Conservation (phyloP, 805 yeast species). For the Cyberlindnera sargentensis region DNA sequence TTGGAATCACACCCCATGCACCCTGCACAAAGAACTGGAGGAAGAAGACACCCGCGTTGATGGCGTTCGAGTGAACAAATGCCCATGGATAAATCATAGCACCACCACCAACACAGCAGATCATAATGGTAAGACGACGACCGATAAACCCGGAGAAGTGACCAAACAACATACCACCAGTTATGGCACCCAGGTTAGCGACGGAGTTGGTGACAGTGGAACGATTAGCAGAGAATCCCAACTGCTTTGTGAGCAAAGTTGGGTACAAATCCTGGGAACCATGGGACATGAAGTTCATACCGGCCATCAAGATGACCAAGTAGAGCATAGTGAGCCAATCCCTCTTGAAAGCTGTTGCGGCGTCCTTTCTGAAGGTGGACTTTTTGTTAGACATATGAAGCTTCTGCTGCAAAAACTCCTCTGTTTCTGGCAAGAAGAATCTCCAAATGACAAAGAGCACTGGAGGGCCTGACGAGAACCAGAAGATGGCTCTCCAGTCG, state of each 20-base stretch:
- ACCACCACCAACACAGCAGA: slow-evolving; percentile 50
- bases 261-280: slow-evolving; percentile 61
- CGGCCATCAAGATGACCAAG: slow-evolving; percentile 52
- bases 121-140: slow-evolving; percentile 44
- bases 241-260: slow-evolving; percentile 43
- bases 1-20: slow-evolving; percentile 63
- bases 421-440: slow-evolving; percentile 42
- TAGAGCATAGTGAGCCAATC: slow-evolving; percentile 58
- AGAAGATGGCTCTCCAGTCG: slow-evolving; percentile 59
- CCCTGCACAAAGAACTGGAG: slow-evolving; percentile 62
- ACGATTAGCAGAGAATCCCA: slow-evolving; percentile 33
- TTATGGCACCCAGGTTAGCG: slow-evolving; percentile 51
- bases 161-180: slow-evolving; percentile 50
- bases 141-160: slow-evolving; percentile 50
- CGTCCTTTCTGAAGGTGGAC: slow-evolving; percentile 28
- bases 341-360: slow-evolving; percentile 29
- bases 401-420: slow-evolving; percentile 39
- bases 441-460: slow-evolving; percentile 36
- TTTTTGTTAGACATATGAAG: slow-evolving; percentile 26
- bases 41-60: slow-evolving; percentile 55
- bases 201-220: slow-evolving; percentile 51
- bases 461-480: slow-evolving; percentile 62
- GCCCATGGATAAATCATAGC: slow-evolving; percentile 62
- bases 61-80: slow-evolving; percentile 37
- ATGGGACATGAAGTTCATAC: slow-evolving; percentile 56